Evolutionary conservation across 805 yeast species (phyloP), one percentile per base, ranked within the genome.

Genomic region (Ogataea chonburiensis): DNA sequence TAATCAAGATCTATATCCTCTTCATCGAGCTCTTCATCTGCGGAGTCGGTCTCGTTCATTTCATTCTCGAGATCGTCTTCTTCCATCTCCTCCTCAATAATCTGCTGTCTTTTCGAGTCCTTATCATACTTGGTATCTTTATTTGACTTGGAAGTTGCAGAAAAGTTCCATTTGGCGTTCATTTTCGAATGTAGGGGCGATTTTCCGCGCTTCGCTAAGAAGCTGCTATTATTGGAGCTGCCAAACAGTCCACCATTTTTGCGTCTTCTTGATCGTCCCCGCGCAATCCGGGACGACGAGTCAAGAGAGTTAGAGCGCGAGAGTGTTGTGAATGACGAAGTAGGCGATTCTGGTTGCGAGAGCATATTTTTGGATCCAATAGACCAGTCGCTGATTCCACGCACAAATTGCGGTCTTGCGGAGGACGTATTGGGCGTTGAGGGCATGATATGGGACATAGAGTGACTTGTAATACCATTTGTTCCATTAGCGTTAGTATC

Each of bases 241-340:
- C 42, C 37, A 34, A 40, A 31, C n/a, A 38, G 12, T 19, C 31
- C 32, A 8, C 35, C 36, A 7, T 22, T 45, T 21, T 40, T 45
- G 24, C 46, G 47, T 10, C 50, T 41, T 27, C 48, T 50, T n/a
- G 43, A 37, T 14, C 58, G 45, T 8, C 61, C 61, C 26, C 59
- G 43, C 7, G 39, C 31, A 7, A 57, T 54, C 11, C 52, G 43
- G 2, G 62, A 48, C 6, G 56, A 43, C 2, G 66, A 61, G n/a
- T 63, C 67, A n/a, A 60, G 17, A 1, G 67, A 62, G 24, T 54
- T 56, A 5, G 62, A 48, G 26, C 67, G 42, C 11, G 67, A 61
- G n/a, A 61, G 38, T 3, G 55, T 54, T 5, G 57, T 52, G 24
- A 50, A 45, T 3, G 66, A 61, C 1, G 66, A 62, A 23, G 50